Conservation (phyloP, 768 basidiomycete species). For the Calocera cornea region DNA sequence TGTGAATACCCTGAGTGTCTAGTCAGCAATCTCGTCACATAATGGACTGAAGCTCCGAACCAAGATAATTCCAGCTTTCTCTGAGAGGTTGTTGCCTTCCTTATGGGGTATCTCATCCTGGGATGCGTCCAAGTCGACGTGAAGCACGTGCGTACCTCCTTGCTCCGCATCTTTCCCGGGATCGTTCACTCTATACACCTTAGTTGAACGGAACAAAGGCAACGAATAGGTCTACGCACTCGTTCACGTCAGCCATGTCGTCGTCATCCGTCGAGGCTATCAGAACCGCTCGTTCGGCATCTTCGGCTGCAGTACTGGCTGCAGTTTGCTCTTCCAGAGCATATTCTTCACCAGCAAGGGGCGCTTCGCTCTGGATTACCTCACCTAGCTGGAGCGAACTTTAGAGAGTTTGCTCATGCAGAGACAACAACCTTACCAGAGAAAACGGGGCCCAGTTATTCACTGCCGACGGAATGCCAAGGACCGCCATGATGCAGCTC, state of each 20-base stretch:
- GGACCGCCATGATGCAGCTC: constrained; percentile 58
- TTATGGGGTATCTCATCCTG: neutral
- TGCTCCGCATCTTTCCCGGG: constrained; percentile 5
- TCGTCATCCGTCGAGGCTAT: constrained; percentile 6
- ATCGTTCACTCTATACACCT: neutral
- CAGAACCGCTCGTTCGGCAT: neutral
- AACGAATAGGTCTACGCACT: neutral
- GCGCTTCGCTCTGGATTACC: constrained; percentile 7
- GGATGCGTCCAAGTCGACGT: constrained; percentile 6
- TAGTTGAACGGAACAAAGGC: neutral
- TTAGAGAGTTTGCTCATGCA: neutral
- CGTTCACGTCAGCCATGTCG: neutral
- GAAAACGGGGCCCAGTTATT: constrained; percentile 89
- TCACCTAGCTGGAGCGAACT: constrained; percentile 10
- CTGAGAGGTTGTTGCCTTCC: constrained; percentile 36
- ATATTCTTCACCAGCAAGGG: neutral
- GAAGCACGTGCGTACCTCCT: constrained; percentile 8
- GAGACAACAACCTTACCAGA: constrained; percentile 36
- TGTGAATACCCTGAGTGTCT: constrained; percentile 69
- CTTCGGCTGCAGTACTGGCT: neutral
- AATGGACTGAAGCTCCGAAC: constrained; percentile 26
- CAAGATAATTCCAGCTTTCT: constrained; percentile 79
- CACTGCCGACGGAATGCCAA: constrained; percentile 88
- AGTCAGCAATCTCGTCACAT: neutral
- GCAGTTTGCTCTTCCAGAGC: neutral